Base-by-base conservation (phyloP, 257 asterid genomes). In the Salvia rosmarinus region DNA sequence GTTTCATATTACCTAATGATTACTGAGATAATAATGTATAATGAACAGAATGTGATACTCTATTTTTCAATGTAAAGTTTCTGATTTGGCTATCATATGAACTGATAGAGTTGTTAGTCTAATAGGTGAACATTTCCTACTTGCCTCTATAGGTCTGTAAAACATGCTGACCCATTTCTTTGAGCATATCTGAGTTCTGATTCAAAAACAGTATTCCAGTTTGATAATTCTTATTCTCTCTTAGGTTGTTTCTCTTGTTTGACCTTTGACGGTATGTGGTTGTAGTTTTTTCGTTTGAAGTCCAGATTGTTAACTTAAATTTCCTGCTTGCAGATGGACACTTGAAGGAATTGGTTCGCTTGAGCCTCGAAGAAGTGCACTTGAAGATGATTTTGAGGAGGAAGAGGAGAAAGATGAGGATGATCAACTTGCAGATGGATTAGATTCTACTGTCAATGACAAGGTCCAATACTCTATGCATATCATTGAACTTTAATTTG, bases 331-430 rank as follows among this genome's bases (percentile, higher is more conserved):
- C 81, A 91, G 99, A 82, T 84, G 84, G 94, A 86, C 87, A 14
- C 87, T 95, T 68, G 99, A 95, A 82, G 77, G 85, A 55, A 59
- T 84, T 64, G 93, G 93, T 54, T 71, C 85, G n/a, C 83, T 95
- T 17, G 98, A 89, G 77, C 94, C 85, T 50, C 83, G 99, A 81
- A 82, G 92, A 84, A 95, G 99, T 86, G 99, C 95, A 16, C 92
- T 95, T 63, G 99, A 95, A 80, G 99, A 95, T 82, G 99, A 95
- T 82, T 95, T 86, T 82, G 99, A 91, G 86, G 99, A 93, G 84
- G 97, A 95, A 67, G 98, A 94, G 80, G 98, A 91, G 78, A 91
- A 91, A 39, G 96, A 94, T 75, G 99, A 95, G 64, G 98, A 95
- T 47, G 96, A 88, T 9, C 95, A 79, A 60, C 79, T 83, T 47